Evolutionary conservation across 768 basidiomycete genomes (phyloP).

Genomic region (Boletus fagicola): DNA sequence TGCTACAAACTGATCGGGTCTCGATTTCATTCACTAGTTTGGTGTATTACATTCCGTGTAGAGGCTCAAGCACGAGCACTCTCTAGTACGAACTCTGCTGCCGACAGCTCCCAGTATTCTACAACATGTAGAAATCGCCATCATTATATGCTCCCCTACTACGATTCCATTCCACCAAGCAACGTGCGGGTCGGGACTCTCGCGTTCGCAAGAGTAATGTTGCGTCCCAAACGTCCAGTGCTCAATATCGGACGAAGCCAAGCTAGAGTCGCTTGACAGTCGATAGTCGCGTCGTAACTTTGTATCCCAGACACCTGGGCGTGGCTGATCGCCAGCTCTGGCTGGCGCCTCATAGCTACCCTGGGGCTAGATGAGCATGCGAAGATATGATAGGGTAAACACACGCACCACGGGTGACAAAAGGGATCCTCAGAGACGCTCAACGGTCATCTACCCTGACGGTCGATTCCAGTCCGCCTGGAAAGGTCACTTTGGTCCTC

Average conservation of each 20-base stretch:
- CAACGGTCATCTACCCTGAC: conserved; percentile 1
- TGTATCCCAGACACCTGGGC: neutral
- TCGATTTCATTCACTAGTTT: neutral
- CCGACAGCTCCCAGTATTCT: neutral
- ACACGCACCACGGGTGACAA: conserved; percentile 5
- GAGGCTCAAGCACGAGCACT: neutral
- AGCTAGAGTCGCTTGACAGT: neutral
- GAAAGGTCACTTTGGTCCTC: neutral
- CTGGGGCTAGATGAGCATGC: conserved; percentile 6
- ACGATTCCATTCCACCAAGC: too few relatives aligned
- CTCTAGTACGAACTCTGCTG: neutral
- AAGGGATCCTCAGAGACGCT: neutral
- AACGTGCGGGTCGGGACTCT: neutral
- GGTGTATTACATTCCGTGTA: neutral
- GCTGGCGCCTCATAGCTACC: conserved; percentile 9
- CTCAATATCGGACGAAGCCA: neutral
- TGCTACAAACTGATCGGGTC: neutral
- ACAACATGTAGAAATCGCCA: neutral
- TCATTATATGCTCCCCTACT: neutral
- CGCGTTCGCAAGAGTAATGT: neutral
- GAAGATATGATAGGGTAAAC: neutral
- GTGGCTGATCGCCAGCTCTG: conserved; percentile 10
- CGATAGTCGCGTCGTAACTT: neutral
- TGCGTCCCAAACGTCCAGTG: neutral
- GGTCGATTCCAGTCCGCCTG: neutral